Percentiles rank a stretch among this genome's conserved stretches.
These are phyloP conservation scores for Melampsora americana DNA, from an alignment of 1,284 basidiomycete genomes.

Conservation along the genomic window DNA sequence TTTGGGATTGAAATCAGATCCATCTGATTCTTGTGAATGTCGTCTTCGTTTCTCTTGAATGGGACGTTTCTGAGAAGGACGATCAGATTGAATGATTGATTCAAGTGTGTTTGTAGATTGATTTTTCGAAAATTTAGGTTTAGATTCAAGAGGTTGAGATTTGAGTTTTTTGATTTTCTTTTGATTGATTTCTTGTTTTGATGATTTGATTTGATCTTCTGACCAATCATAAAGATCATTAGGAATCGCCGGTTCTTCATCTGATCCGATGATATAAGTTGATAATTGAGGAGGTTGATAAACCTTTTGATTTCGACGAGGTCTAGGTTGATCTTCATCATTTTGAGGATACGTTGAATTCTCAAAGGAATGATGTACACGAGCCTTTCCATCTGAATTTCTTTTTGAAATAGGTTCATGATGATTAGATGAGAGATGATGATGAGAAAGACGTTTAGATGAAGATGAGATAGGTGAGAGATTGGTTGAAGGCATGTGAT, in stretches of 20 bases:
- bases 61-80: not conserved
- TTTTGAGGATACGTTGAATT: not conserved
- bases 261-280: not conserved
- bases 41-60: not conserved
- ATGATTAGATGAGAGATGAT: not conserved
- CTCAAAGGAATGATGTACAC: not conserved
- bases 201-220: not conserved
- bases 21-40: not conserved
- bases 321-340: too few relatives aligned
- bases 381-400: not conserved
- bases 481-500: not conserved
- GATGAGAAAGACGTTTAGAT: not conserved
- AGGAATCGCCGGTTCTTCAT: not conserved
- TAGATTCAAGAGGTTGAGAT: too few relatives aligned
- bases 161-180: too few relatives aligned
- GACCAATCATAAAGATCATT: not conserved
- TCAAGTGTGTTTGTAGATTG: too few relatives aligned
- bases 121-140: too few relatives aligned
- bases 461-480: not conserved
- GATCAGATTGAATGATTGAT: not conserved
- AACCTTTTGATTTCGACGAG: not conserved
- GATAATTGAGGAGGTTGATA: not conserved
- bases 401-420: not conserved
- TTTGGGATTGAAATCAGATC: not conserved
- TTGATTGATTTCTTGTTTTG: too few relatives aligned